These are phyloP conservation scores for Yamadazyma dendronema DNA, from an alignment of 1,139 yeast species.

Conservation along the genomic window DNA sequence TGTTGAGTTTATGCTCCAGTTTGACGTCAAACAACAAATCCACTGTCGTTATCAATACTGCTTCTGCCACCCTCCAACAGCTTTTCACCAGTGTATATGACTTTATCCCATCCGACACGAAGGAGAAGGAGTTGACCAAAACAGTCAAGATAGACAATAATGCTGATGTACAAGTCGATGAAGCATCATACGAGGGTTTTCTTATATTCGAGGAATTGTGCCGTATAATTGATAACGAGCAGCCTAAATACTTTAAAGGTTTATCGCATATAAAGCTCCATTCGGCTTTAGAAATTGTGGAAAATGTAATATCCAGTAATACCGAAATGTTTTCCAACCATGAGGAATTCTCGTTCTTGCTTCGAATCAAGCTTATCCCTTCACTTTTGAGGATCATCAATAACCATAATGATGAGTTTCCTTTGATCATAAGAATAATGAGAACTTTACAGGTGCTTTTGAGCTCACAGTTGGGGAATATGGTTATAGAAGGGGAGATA, in stretches of 20 bases:
- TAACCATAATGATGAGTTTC: constrained; percentile 58
- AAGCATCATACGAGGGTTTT: constrained; percentile 66
- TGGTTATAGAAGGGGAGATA: constrained; percentile 79
- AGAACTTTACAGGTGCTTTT: constrained; percentile 65
- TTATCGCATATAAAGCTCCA: constrained; percentile 57
- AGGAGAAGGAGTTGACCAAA: neutral
- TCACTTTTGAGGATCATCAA: constrained; percentile 62
- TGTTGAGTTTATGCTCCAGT: constrained; percentile 69
- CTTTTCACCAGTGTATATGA: constrained; percentile 76
- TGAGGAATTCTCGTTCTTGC: constrained; percentile 60
- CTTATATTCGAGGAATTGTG: constrained; percentile 72
- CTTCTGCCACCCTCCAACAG: constrained; percentile 90
- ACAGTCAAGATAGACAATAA: constrained; percentile 4
- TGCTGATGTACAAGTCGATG: constrained; percentile 33
- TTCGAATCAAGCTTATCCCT: constrained; percentile 72
- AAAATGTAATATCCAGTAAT: constrained; percentile 62
- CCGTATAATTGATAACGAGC: constrained; percentile 57
- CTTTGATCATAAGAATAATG: constrained; percentile 70
- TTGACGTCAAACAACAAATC: constrained; percentile 69
- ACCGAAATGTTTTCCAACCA: constrained; percentile 53
- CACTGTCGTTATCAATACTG: constrained; percentile 84
- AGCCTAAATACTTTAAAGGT: constrained; percentile 48
- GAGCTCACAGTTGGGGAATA: constrained; percentile 54
- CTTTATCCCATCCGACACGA: constrained; percentile 29
- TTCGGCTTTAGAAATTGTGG: constrained; percentile 78